Evolutionary conservation across 257 asterid species (phyloP), one percentile per base, ranked within the genome.

Genomic region (Cordia subcordata): DNA sequence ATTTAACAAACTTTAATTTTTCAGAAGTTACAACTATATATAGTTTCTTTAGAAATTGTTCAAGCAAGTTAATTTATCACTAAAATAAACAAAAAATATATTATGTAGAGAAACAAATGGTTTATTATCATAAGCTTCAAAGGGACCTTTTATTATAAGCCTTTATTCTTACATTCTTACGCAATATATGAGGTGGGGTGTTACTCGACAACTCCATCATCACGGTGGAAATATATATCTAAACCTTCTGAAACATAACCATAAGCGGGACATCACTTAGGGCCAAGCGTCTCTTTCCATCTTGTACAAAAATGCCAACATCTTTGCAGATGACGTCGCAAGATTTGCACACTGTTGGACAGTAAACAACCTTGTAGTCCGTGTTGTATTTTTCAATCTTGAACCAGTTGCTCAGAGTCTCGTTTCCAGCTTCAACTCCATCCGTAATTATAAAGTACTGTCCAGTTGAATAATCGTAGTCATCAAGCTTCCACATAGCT

Each of bases 361-460:
- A 84, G 23, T 51, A 79, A 1, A 79, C 66, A 10, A 84, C 63
- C 75, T 84, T 84, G 62, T 81, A 84, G 8, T 72, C 79, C 10
- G 32, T 27, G 10, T 60, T 73, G 19, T 57, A 57, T 45, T 50
- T 55, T 8, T 81, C 81, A 16, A 84, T 81, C 81, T 76, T 84
- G 72, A 81, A 79, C 93, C 88, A 81, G 66, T 75, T 84, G 67
- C 81, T 77, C 33, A 66, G 13, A 1, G 86, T 84, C 11, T 49
- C 57, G 0, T 9, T 55, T 0, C 93, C 86, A 0, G 88, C 93
- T 58, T 47, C 70, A 0, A 60, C 75, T 50, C 92, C 88, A 44
- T 81, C 84, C 0, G 80, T 65, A 0, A 70, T 64, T 1, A 84
- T 38, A 15, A 77, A 63, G 38, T 60, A 70, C 6, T 58, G 53